A percentile compares a stretch with the other conserved stretches of the same genome.
phyloP scores from a whole-genome alignment of 352 stramenopile species.

The Pythium scleroteichum region DNA sequence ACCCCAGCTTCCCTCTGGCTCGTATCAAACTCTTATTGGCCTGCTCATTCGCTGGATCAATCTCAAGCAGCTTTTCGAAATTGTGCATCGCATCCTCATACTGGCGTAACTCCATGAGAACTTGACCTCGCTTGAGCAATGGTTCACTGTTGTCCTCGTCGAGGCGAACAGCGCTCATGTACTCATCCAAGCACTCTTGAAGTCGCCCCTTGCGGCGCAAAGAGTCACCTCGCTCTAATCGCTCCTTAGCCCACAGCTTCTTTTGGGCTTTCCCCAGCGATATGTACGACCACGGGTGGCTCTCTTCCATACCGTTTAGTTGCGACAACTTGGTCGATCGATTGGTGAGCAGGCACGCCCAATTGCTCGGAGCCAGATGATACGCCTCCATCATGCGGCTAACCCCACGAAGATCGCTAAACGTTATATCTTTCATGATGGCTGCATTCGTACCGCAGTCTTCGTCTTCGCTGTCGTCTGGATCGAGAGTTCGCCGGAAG shows the following conservation, averaged over 20 bases:
- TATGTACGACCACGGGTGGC: conserved; percentile 34
- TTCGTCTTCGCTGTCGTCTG: conserved; percentile 15
- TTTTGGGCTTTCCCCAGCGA: conserved; percentile 39
- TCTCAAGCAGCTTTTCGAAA: conserved; percentile 30
- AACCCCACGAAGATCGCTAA: conserved; percentile 30
- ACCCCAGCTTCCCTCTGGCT: conserved; percentile 25
- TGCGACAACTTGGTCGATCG: not conserved
- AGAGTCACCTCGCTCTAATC: conserved; percentile 27
- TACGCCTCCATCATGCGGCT: conserved; percentile 26
- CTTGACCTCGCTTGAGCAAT: conserved; percentile 28
- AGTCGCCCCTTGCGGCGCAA: conserved; percentile 27
- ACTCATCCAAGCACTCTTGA: conserved; percentile 40
- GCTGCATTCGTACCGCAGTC: conserved; percentile 17
- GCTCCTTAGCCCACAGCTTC: conserved; percentile 38
- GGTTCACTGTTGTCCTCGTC: conserved; percentile 29
- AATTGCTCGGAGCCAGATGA: not conserved
- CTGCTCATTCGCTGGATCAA: conserved; percentile 23
- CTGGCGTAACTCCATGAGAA: conserved; percentile 27
- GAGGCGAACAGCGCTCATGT: conserved; percentile 39
- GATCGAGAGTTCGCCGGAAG: not conserved
- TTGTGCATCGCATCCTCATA: conserved; percentile 40
- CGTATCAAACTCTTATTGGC: conserved; percentile 26
- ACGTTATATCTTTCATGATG: conserved; percentile 25
- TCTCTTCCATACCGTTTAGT: not conserved
- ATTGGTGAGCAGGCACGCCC: conserved; percentile 6